Conservation (phyloP, 257 asterid genomes). For the Solanum neorickii region DNA sequence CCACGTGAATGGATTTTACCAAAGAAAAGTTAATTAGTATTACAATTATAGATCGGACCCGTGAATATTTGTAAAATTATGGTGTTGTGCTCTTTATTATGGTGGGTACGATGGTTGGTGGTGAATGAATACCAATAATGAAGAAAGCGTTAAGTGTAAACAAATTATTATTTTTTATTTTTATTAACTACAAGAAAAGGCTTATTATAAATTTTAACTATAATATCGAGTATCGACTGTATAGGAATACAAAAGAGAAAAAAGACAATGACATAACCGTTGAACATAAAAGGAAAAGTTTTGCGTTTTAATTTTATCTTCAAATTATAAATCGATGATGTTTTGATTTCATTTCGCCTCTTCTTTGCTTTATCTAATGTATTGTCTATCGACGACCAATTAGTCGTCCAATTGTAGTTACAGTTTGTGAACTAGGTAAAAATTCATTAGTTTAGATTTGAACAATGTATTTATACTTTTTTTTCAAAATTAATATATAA, state of each 20-base stretch:
- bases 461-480: no score
- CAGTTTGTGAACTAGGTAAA: no score
- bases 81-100: neutral
- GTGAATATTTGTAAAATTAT: neutral
- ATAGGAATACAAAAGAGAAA: neutral
- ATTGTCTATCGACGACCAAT: no score
- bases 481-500: no score
- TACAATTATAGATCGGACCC: neutral
- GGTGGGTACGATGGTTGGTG: neutral
- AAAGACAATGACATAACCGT: neutral
- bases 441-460: no score
- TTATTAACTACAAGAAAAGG: neutral
- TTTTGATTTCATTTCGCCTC: no score
- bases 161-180: no score
- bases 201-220: neutral
- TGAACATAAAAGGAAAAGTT: neutral
- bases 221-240: neutral
- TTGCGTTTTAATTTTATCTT: neutral
- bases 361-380: no score
- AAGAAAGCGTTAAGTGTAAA: neutral
- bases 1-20: neutral
- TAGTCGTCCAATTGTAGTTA: no score
- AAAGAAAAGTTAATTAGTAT: neutral
- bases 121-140: neutral
- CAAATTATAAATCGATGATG: neutral